These are phyloP conservation scores for Fraxinus floribunda DNA, from an alignment of 305 asterid species.

Conservation along the genomic window DNA sequence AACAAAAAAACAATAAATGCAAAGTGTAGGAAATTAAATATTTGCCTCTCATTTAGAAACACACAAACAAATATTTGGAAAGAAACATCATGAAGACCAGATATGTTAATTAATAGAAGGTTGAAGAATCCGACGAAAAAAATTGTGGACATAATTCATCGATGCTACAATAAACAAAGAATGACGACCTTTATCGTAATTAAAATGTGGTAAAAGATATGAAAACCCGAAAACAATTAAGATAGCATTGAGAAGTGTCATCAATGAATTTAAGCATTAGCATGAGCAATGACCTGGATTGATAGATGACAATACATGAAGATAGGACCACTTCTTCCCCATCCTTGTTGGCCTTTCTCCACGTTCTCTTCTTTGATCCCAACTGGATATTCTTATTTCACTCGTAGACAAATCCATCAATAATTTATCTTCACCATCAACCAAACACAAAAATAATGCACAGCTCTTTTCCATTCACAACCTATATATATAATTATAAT, in stretches of 20 bases:
- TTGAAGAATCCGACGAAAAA: background rate
- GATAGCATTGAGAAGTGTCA: background rate
- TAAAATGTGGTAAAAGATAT: background rate
- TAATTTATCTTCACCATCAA: background rate
- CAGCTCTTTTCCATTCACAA: background rate
- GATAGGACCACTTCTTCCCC: conserved; percentile 26
- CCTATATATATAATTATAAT: background rate
- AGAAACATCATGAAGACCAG: background rate
- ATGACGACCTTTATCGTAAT: background rate
- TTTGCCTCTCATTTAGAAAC: background rate
- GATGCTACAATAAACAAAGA: background rate
- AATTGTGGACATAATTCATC: background rate
- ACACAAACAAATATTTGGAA: background rate
- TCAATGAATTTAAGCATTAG: background rate
- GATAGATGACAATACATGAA: conserved; percentile 6
- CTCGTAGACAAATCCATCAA: background rate
- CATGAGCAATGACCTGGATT: background rate
- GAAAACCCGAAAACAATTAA: background rate
- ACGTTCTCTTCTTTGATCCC: conserved; percentile 1
- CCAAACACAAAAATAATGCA: background rate
- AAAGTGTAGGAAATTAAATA: background rate
- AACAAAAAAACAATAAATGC: background rate
- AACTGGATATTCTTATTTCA: conserved; percentile 25
- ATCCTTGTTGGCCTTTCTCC: conserved; percentile 12
- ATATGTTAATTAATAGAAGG: background rate